These are phyloP conservation scores for Cystoisospora suis DNA, from an alignment of 169 alveolate species.

Conservation along the genomic window DNA sequence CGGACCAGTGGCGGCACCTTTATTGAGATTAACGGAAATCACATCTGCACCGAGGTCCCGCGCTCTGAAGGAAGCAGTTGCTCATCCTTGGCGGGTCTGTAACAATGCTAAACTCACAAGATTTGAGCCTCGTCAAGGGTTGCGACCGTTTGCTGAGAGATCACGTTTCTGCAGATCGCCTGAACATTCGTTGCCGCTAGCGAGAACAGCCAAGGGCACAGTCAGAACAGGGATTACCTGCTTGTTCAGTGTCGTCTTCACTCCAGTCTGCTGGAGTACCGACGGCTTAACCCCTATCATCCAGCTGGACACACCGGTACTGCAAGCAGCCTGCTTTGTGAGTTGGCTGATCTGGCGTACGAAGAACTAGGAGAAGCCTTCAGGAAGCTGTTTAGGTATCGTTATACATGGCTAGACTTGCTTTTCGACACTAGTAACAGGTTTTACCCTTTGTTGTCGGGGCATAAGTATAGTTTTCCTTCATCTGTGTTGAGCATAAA, in stretches of 20 bases:
- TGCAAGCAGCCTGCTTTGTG: not conserved
- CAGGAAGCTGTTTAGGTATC: not conserved
- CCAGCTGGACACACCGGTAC: not conserved
- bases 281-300: slow-evolving; percentile 27
- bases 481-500: slow-evolving; percentile 5
- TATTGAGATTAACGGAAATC: not conserved
- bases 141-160: slow-evolving; percentile 20
- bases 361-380: slow-evolving; percentile 12
- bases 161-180: slow-evolving; percentile 5
- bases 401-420: not conserved
- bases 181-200: not conserved
- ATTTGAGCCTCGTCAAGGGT: slow-evolving; percentile 9
- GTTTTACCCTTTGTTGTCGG: not conserved
- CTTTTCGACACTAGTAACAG: not conserved
- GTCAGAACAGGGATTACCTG: not conserved
- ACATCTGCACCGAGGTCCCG: not conserved
- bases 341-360: not conserved
- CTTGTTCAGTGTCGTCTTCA: not conserved
- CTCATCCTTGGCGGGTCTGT: not conserved
- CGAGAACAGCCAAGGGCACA: not conserved
- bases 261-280: not conserved
- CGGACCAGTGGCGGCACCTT: slow-evolving; percentile 19
- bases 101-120: not conserved
- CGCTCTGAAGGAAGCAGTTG: not conserved
- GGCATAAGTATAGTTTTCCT: slow-evolving; percentile 8